Conservation (phyloP, 2,329 filamentous ascomycete genomes). For the Gnomoniopsis sp. region DNA sequence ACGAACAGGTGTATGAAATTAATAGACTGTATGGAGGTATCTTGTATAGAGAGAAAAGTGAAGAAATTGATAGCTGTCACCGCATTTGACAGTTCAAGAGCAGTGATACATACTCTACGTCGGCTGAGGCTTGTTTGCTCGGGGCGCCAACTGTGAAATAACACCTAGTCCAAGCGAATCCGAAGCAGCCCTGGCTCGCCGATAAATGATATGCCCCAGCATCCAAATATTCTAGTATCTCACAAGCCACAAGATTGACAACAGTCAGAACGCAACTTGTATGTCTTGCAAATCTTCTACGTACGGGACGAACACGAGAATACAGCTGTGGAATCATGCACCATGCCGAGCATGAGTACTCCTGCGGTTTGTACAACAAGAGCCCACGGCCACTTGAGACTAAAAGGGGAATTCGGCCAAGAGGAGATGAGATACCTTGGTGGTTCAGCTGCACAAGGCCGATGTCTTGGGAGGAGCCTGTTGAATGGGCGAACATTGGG, state of each 20-base stretch:
- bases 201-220: too few relatives aligned
- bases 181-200: too few relatives aligned
- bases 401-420: not conserved
- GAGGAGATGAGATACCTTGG: not conserved
- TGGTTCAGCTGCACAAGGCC: not conserved
- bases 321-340: slow-evolving; percentile 6
- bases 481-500: not conserved
- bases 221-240: too few relatives aligned
- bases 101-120: too few relatives aligned
- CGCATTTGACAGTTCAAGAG: too few relatives aligned
- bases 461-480: not conserved
- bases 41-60: too few relatives aligned
- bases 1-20: too few relatives aligned
- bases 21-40: too few relatives aligned
- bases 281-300: not conserved
- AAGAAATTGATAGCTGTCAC: too few relatives aligned
- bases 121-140: too few relatives aligned
- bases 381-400: not conserved
- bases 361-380: not conserved
- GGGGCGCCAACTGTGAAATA: too few relatives aligned
- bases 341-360: not conserved
- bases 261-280: not conserved
- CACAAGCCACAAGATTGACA: not conserved
- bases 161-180: too few relatives aligned
- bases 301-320: not conserved